Conservation (phyloP, 768 basidiomycete species). For the Rhizopogon salebrosus region DNA sequence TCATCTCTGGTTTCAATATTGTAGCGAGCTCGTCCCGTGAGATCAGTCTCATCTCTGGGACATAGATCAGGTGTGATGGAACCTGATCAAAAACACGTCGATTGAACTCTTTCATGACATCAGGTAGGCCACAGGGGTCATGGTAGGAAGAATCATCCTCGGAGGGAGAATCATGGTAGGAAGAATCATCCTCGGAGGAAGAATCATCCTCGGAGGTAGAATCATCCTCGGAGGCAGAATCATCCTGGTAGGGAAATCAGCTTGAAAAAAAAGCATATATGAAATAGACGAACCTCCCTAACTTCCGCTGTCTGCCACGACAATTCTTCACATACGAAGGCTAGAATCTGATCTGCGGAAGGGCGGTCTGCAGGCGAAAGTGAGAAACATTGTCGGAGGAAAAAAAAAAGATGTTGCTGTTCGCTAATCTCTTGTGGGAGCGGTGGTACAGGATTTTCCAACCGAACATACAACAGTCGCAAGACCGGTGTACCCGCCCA, state of each 20-base stretch:
- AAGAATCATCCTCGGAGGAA: no score
- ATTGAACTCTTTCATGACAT: slow-evolving; percentile 2
- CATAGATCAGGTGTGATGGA: slow-evolving; percentile 4
- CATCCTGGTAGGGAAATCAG: not conserved
- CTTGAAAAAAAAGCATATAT: not conserved
- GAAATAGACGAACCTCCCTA: not conserved
- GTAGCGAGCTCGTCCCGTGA: not conserved
- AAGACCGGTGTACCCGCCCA: not conserved
- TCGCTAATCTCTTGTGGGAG: not conserved
- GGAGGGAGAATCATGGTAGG: no score
- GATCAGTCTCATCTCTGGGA: slow-evolving; percentile 5
- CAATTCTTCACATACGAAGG: not conserved
- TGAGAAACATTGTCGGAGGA: not conserved
- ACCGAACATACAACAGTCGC: not conserved
- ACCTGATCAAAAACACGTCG: slow-evolving; percentile 2
- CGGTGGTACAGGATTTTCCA: not conserved
- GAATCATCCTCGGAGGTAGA: no score
- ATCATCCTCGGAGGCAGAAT: no score
- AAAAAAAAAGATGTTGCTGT: not conserved
- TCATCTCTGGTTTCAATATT: slow-evolving; percentile 3
- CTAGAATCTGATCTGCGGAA: not conserved
- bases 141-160: not conserved
- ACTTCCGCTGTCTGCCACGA: not conserved
- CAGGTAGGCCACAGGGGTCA: not conserved
- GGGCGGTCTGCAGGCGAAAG: not conserved